Evolutionary conservation across 495 filamentous ascomycete species (phyloP).

Genomic region (Barbatosphaeria neglecta): DNA sequence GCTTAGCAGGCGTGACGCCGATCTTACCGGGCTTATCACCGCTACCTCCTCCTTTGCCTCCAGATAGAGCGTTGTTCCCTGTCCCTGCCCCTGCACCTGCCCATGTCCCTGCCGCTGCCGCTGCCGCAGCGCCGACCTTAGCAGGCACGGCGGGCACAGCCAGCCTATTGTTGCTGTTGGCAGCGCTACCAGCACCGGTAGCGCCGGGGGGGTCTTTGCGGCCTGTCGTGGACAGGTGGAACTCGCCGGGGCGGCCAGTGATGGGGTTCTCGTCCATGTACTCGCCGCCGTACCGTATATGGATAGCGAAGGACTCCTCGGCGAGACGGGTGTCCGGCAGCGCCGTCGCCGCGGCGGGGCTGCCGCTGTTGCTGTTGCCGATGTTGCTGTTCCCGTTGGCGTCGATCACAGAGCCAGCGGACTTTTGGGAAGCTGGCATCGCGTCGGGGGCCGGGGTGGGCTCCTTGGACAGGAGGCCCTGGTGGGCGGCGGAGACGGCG

Average conservation of each 20-base stretch:
- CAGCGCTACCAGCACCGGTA: too few relatives aligned
- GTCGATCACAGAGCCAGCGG: conserved; percentile 7
- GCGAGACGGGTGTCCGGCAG: conserved; percentile 41
- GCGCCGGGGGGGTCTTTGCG: too few relatives aligned
- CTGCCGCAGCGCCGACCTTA: neutral
- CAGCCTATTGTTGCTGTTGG: conserved; percentile 11
- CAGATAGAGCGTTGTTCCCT: conserved; percentile 25
- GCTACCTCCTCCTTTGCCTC: conserved; percentile 25
- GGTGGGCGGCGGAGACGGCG: too few relatives aligned
- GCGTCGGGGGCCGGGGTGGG: conserved; percentile 51
- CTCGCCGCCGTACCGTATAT: conserved; percentile 57
- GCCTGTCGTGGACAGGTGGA: conserved; percentile 57
- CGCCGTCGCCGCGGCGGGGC: conserved; percentile 7
- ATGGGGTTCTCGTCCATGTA: conserved; percentile 89
- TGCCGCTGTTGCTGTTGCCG: conserved; percentile 21
- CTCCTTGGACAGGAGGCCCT: conserved; percentile 37
- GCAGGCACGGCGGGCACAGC: conserved; percentile 9
- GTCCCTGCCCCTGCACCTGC: conserved; percentile 4
- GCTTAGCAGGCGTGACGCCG: conserved; percentile 22
- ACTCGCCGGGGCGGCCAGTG: conserved; percentile 75
- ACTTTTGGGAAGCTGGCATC: conserved; percentile 8
- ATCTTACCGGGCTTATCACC: conserved; percentile 40
- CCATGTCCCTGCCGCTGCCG: neutral
- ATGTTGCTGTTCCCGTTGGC: conserved; percentile 8
- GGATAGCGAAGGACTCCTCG: conserved; percentile 54